Evolutionary conservation across 768 basidiomycete species (phyloP), one percentile per base, ranked within the genome.

Genomic region (Hericium erinaceus): DNA sequence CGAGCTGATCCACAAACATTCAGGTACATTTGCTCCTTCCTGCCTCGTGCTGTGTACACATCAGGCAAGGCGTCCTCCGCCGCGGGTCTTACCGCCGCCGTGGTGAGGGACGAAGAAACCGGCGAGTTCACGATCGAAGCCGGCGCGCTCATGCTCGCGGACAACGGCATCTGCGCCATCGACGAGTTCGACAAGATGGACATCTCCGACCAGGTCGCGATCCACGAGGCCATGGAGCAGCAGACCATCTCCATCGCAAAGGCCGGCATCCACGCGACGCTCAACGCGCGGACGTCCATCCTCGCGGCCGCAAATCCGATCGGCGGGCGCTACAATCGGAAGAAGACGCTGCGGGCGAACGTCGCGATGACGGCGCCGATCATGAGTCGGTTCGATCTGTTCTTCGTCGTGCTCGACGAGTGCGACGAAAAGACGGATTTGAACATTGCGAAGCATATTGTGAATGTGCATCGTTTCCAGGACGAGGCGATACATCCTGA

Each of bases 161-260:
- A 99, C 74, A 98, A 98, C 64, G 97, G 97, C 8, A 98, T 98
- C 68, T 99, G 97, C 68, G 95, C 95, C n/a, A 99, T 99, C 66
- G 97, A 99, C 74, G 97, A 98, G 72, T 99, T 99, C 67, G 97
- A 99, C 81, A 99, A 99, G 73, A 99, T 99, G 97, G 95, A 98
- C 69, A 85, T 98, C 54, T 86, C 91, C 0, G 97, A 98, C 70
- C 97, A 98, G 70, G 93, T 98, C 46, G 97, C 97, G 39, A 98
- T 99, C 65, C 97, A 99, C 78, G 95, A 98, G 78, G 95, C 95
- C 8, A 98, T 98, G 95, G 95, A 98, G 84, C 95, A 98, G 74
- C 95, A 98, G 74, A 98, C 95, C 1, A 98, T 98, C 65, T 97
- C 94, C 28, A 98, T 98, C 61, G 97, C 97, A 44, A 99, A 99